Conservation (phyloP, 805 yeast genomes). For the Cyberlindnera bimundalis region DNA sequence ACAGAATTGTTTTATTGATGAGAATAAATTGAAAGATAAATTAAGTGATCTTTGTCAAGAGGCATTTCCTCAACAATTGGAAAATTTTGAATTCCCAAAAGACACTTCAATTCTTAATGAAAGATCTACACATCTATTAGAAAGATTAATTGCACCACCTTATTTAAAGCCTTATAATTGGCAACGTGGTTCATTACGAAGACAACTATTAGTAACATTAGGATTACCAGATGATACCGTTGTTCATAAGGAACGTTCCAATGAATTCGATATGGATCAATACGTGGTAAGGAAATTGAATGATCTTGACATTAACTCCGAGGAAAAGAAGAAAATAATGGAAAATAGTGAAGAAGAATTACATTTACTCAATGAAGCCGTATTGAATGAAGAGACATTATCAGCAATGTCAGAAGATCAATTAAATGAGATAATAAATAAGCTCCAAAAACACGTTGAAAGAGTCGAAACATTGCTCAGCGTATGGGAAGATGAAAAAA, state of each 20-base stretch:
- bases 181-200: constrained; percentile 62
- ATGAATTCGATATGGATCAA: constrained; percentile 23
- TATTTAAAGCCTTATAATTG: constrained; percentile 61
- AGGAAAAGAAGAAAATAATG: constrained; percentile 26
- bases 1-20: constrained; percentile 14
- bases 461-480: constrained; percentile 37
- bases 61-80: constrained; percentile 15
- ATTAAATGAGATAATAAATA: constrained; percentile 35
- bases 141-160: constrained; percentile 45
- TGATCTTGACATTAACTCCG: constrained; percentile 33
- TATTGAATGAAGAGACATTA: constrained; percentile 19
- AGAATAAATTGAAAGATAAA: constrained; percentile 7
- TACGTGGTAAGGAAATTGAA: constrained; percentile 27
- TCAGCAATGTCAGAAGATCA: constrained; percentile 32
- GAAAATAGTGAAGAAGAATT: constrained; percentile 23
- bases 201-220: constrained; percentile 57
- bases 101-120: constrained; percentile 27
- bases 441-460: constrained; percentile 33
- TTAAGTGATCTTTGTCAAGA: constrained; percentile 7
- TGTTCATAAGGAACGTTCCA: constrained; percentile 41
- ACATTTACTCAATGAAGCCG: constrained; percentile 14
- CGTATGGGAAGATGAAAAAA: constrained; percentile 51
- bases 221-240: constrained; percentile 67
- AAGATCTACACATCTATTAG: constrained; percentile 40
- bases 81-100: constrained; percentile 8